Base-by-base conservation (phyloP, 1,284 basidiomycete genomes). In the Sanghuangporus sanghuang region DNA sequence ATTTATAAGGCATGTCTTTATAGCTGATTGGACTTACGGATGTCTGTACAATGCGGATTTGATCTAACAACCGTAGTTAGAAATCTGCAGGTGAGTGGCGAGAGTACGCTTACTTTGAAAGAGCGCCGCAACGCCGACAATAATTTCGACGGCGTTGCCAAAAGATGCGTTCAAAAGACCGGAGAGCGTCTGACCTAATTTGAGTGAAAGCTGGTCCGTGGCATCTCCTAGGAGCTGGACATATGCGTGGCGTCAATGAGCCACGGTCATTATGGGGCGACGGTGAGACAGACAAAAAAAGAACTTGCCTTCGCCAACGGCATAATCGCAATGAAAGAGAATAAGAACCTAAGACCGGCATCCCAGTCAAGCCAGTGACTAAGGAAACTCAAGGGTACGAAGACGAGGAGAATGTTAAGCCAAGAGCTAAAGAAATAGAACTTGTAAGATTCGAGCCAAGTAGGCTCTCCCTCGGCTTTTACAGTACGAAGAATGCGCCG, bases 141-240 rank as follows among this genome's bases (percentile, higher is more conserved):
- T 95, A 59, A 95, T 89, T 72, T 93, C 90, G 53, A 91, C 87
- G 2, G 89, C 89, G 71, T 90, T 91, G 55, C 88, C 88, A 68
- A 87, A 93, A 42, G 89, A 90, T 1, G 93, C 94, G 70, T 96
- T 96, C 61, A 96, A 78, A 12, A 96, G 79, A 53, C 93, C 93
- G 53, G 92, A 91, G 36, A 94, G 77, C 0, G 92, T 95, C 70
- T 92, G 85, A 3, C 93, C 93, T 39, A 95, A 78, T 69, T 85
- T 86, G 65, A 87, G 72, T 0, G 91, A 90, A 73, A 94, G 81
- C 73, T 96, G 91, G 67, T 96, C 93, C 0, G 94, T 96, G 3
- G 92, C 87, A 68, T 93, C 90, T 14, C 93, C 93, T 3, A 93
- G 82, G 52, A 93, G 78, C 84, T 87, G 67, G 70, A 63, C 16